Evolutionary conservation across 352 stramenopile species (phyloP).

Genomic region (Phytophthora tentaculata): DNA sequence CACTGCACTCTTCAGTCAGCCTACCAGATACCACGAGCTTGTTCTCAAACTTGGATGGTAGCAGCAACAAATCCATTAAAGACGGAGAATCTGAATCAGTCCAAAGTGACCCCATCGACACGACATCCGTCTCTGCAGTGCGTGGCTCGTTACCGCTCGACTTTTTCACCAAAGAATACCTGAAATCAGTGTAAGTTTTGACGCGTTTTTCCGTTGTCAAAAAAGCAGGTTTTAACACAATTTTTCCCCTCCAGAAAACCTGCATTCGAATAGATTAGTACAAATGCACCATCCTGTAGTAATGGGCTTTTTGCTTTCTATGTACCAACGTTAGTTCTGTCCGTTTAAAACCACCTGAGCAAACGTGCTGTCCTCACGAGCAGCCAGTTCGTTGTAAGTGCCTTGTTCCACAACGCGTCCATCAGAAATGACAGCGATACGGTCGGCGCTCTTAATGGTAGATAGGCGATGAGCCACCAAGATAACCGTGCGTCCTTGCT

Average conservation of each 20-base stretch:
- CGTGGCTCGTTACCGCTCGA: conserved; percentile 50
- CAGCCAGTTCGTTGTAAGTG: conserved; percentile 70
- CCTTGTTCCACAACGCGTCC: conserved; percentile 88
- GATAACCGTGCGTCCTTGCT: conserved; percentile 93
- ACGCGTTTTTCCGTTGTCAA: background rate
- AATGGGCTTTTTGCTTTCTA: conserved; percentile 28
- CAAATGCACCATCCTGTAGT: background rate
- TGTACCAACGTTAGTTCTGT: conserved; percentile 48
- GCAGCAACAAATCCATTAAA: conserved; percentile 21
- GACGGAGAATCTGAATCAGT: conserved; percentile 15
- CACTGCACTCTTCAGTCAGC: conserved; percentile 29
- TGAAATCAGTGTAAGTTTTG: conserved; percentile 50
- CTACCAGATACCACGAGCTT: conserved; percentile 31
- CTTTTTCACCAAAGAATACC: conserved; percentile 59
- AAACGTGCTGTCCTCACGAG: conserved; percentile 72
- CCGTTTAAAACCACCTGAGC: conserved; percentile 76
- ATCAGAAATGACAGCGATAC: conserved; percentile 92
- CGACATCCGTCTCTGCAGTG: conserved; percentile 43
- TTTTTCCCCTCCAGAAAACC: conserved; percentile 22
- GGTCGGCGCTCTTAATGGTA: conserved; percentile 92
- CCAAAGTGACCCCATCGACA: conserved; percentile 21
- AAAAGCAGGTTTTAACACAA: background rate
- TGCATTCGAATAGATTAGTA: conserved; percentile 20
- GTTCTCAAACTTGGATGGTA: conserved; percentile 27
- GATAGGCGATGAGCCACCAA: conserved; percentile 97